phyloP scores from a whole-genome alignment of 129 eudicot species.

The Escallonia rubra region DNA sequence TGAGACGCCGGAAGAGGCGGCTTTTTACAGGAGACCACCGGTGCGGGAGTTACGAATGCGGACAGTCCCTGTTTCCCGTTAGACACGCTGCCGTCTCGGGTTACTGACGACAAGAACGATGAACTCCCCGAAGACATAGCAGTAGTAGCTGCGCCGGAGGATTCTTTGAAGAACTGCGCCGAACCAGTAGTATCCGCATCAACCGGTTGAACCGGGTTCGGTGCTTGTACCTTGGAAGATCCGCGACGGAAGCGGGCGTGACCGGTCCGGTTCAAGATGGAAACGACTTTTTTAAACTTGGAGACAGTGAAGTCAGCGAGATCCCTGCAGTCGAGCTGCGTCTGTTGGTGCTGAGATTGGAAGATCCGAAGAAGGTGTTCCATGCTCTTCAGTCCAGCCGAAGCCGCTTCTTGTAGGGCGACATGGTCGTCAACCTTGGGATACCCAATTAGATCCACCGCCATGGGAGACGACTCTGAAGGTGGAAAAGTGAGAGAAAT shows the following conservation, averaged over 20 bases:
- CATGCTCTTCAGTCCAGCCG: slow-evolving; percentile 39
- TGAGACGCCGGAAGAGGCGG: slow-evolving; percentile 63
- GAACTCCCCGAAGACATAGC: slow-evolving; percentile 45
- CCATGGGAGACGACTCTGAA: slow-evolving; percentile 8
- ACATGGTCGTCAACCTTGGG: slow-evolving; percentile 27
- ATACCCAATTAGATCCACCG: slow-evolving; percentile 19
- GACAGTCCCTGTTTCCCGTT: slow-evolving; percentile 44
- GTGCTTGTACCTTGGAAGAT: not conserved
- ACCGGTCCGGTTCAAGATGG: slow-evolving; percentile 54
- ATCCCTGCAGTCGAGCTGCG: slow-evolving; percentile 19
- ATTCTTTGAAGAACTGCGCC: slow-evolving; percentile 2
- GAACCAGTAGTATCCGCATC: not conserved
- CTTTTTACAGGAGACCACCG: slow-evolving; percentile 45
- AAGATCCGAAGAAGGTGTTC: slow-evolving; percentile 35
- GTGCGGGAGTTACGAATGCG: slow-evolving; percentile 29
- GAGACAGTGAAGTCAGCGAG: slow-evolving; percentile 6
- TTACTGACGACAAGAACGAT: slow-evolving; percentile 46
- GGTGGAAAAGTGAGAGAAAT: no score
- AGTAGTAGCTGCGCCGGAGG: slow-evolving; percentile 25
- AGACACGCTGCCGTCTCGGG: slow-evolving; percentile 63
- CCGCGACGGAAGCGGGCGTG: slow-evolving; percentile 79
- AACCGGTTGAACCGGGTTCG: not conserved
- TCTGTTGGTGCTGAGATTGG: not conserved
- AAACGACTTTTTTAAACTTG: not conserved
- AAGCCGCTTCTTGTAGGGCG: slow-evolving; percentile 35